Conservation (phyloP, 2,329 filamentous ascomycete genomes). For the Verticillium albo-atrum region DNA sequence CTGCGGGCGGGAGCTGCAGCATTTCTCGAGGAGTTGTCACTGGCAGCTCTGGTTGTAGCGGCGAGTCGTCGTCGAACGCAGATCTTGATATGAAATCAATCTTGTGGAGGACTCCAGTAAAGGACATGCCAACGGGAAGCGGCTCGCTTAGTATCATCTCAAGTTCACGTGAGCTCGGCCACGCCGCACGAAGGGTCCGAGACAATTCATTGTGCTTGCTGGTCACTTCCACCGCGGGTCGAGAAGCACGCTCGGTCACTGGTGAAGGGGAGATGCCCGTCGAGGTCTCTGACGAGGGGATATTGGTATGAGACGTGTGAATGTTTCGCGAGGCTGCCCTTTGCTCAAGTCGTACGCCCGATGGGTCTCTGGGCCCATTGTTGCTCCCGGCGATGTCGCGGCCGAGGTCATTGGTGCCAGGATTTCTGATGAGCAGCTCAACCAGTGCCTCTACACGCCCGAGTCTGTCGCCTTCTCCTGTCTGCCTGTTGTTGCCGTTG, state of each 20-base stretch:
- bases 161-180: slow-evolving; percentile 33
- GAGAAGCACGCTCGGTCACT: neutral
- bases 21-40: slow-evolving; percentile 20
- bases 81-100: neutral
- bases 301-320: neutral
- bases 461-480: slow-evolving; percentile 33
- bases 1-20: slow-evolving; percentile 20
- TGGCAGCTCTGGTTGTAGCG: neutral
- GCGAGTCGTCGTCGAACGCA: neutral
- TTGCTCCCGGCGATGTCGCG: neutral
- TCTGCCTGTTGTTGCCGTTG: slow-evolving; percentile 24
- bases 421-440: slow-evolving; percentile 25
- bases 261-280: neutral
- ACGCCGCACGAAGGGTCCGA: slow-evolving; percentile 25
- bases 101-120: neutral
- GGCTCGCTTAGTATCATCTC: slow-evolving; percentile 28
- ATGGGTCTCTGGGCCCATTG: neutral
- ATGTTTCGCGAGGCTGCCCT: neutral
- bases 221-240: neutral
- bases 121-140: neutral
- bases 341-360: neutral
- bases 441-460: slow-evolving; percentile 42
- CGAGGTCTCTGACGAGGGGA: neutral
- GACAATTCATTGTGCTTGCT: slow-evolving; percentile 18
- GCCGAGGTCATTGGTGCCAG: slow-evolving; percentile 1